These are phyloP conservation scores for Torulaspora indica DNA, from an alignment of 805 yeast species.

Conservation along the genomic window DNA sequence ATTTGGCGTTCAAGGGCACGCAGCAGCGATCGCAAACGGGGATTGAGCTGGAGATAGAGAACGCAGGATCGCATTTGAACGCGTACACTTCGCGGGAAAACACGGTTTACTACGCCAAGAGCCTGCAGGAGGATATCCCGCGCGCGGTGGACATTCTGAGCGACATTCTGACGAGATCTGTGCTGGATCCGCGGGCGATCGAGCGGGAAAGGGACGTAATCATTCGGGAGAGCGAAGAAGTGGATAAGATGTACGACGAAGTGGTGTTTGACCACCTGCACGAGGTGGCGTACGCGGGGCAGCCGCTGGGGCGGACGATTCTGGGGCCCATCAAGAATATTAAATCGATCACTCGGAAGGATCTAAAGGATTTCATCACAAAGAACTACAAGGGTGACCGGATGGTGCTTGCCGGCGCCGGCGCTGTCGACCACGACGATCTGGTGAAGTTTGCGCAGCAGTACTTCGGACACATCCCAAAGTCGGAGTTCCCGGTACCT, in stretches of 20 bases:
- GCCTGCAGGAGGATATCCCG: slow-evolving; percentile 74
- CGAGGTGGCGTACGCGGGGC: slow-evolving; percentile 82
- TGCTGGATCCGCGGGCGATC: slow-evolving; percentile 74
- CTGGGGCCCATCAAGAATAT: slow-evolving; percentile 91
- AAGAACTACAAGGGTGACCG: slow-evolving; percentile 92
- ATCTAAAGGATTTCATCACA: slow-evolving; percentile 71
- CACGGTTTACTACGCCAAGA: slow-evolving; percentile 93
- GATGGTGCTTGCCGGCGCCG: slow-evolving; percentile 97
- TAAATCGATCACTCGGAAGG: slow-evolving; percentile 67
- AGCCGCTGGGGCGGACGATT: slow-evolving; percentile 94
- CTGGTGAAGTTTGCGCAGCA: slow-evolving; percentile 71
- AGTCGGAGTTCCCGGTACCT: slow-evolving; percentile 52
- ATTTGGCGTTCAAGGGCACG: slow-evolving; percentile 95
- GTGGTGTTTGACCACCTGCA: slow-evolving; percentile 96
- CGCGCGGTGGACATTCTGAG: slow-evolving; percentile 81
- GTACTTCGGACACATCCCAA: slow-evolving; percentile 64
- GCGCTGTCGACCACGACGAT: slow-evolving; percentile 84
- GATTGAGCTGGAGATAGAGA: slow-evolving; percentile 89
- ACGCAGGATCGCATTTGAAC: slow-evolving; percentile 93
- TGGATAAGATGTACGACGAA: slow-evolving; percentile 97
- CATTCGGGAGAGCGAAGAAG: slow-evolving; percentile 94
- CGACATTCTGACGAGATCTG: slow-evolving; percentile 84
- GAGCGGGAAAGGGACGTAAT: slow-evolving; percentile 97
- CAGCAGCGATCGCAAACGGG: slow-evolving; percentile 69
- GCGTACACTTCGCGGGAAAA: slow-evolving; percentile 98